Base-by-base conservation (phyloP, 2,329 filamentous ascomycete species). In the Colletotrichum viniferum region DNA sequence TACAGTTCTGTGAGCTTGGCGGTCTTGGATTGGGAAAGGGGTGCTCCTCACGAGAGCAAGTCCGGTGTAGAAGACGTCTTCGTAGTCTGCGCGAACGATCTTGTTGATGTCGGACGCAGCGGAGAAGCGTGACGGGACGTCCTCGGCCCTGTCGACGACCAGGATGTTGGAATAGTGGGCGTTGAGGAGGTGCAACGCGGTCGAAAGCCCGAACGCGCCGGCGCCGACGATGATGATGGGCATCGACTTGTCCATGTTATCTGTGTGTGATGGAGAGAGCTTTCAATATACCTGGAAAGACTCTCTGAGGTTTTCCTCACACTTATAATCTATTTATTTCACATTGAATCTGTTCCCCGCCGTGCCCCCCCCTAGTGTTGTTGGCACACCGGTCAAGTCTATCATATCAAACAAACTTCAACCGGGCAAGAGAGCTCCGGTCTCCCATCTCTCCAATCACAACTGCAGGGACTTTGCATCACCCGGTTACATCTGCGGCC, bases 51-150 rank as follows among this genome's bases (percentile, higher is more conserved):
- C 55, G 7, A 32, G 58, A 30, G 28, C 26, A 78, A 91, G 79
- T 3, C 90, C 83, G 1, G 89, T 89, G 74, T 92, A 92, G 71
- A 90, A 90, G 0, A 85, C 83, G 73, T 91, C 89, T 75, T 90
- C 88, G 73, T 92, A 92, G 77, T 92, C 90, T 7, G 87, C 89
- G 3, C 90, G 86, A 30, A 92, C 84, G 71, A 92, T 92, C 80
- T 92, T 92, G 80, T 92, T 92, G 34, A 92, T 79, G 77, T 92
- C 90, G 70, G 91, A 90, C 24, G 87, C 90, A 0, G 90, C 91
- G 0, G 91, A 91, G 78, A 82, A 83, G 0, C 73, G 73, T 3
- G 88, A 87, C 1, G 90, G 90, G 13, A 81, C 77, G 21, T 79
- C 71, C 7, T 80, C 79, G 14, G 81, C 81, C 56, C 81, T 81